phyloP scores from a whole-genome alignment of 805 yeast genomes.

The Cyberlindnera americana region DNA sequence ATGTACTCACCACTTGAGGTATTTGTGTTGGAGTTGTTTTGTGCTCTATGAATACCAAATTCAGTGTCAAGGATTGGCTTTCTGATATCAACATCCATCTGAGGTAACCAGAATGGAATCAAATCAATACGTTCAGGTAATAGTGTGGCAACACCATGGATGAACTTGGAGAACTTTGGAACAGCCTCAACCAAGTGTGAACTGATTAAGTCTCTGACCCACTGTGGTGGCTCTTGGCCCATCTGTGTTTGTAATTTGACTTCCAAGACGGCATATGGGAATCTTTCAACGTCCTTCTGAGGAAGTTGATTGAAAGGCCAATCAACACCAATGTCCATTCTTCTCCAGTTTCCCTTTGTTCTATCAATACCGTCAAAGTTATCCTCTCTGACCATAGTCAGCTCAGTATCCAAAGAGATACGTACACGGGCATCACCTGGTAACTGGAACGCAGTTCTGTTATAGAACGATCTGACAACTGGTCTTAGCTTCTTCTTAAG shows the following conservation, averaged over 20 bases:
- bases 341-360: constrained; percentile 93
- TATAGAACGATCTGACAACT: constrained; percentile 91
- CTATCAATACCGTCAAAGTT: constrained; percentile 91
- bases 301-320: constrained; percentile 89
- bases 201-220: constrained; percentile 91
- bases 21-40: constrained; percentile 26
- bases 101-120: constrained; percentile 97
- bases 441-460: constrained; percentile 97
- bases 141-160: constrained; percentile 93
- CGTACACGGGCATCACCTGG: constrained; percentile 99
- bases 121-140: constrained; percentile 77
- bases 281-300: constrained; percentile 81
- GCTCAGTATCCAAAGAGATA: constrained; percentile 94
- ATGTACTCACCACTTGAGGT: constrained; percentile 51
- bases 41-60: constrained; percentile 29
- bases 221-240: constrained; percentile 98
- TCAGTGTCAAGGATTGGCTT: constrained; percentile 58
- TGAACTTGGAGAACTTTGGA: constrained; percentile 95
- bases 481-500: constrained; percentile 85
- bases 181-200: constrained; percentile 97
- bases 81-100: constrained; percentile 92
- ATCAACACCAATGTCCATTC: constrained; percentile 97
- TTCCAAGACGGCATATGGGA: constrained; percentile 97
- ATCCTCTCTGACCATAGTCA: constrained; percentile 97
- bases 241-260: constrained; percentile 96